Evolutionary conservation across 163 green algal genomes (phyloP), one percentile per base, ranked within the genome.

Genomic region (Dunaliella salina): DNA sequence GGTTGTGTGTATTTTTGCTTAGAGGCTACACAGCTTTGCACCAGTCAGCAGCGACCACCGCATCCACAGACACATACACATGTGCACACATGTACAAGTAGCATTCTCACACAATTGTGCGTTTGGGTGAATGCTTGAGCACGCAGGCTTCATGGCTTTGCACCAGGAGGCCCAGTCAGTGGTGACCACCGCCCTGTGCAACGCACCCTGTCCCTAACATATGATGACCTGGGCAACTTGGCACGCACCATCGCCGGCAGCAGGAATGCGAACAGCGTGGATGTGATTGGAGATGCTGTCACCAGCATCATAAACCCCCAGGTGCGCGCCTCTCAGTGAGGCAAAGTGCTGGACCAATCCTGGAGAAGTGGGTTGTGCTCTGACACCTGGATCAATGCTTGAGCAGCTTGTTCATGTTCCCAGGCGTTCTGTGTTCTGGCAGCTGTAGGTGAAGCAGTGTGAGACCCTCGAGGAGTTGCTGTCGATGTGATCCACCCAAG

Each of bases 201-300:
- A 0, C 63, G 80, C 50, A 80, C 84, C 5, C 83, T 88, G 33
- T 87, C 83, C 30, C 33, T 90, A 25, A 86, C 84, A 33, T 87
- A 83, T 59, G 84, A 90, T 40, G 84, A 90, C 33, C 57, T 90
- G 15, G 80, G 24, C 57, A 26, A 79, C 1, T 24, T 86, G 30
- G 82, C 63, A 0, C 71, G 82, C 17, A 50, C 85, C 0, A 83
- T 78, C 24, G 84, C 83, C 26, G 33, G 59, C 81, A 84, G 45
- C 81, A 33, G 34, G 22, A 84, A 72, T 45, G 63, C 45, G 8
- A 83, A 40, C 81, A 84, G 81, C 40, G 81, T 50, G 30, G 81
- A 30, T 22, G 30, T 84, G 18, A 84, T 75, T 75, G 46, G 30
- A 17, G 81, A 83, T 59, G 80, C 80, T 3, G 33, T 83, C 18